Percentiles rank a stretch among this genome's conserved stretches.
phyloP scores from a whole-genome alignment of 768 basidiomycete genomes.

The Auricularia cornea region DNA sequence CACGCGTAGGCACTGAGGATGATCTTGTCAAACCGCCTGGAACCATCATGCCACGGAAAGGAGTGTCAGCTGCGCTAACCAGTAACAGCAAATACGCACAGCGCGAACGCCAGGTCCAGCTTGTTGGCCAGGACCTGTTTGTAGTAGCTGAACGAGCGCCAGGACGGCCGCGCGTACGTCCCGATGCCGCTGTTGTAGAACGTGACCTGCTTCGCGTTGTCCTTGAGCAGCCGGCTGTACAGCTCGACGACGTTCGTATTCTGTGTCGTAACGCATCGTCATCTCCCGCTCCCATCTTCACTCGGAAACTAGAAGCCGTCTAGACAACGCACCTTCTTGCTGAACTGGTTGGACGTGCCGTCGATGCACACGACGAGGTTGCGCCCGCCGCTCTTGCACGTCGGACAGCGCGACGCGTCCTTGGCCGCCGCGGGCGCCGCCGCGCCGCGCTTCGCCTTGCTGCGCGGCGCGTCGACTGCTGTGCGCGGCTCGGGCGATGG shows the following conservation, averaged over 20 bases:
- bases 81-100: not conserved
- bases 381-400: not conserved
- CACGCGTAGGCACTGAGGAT: slow-evolving; percentile 38
- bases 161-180: slow-evolving; percentile 17
- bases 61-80: too few species aligned
- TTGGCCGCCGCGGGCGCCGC: too few species aligned
- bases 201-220: slow-evolving; percentile 13
- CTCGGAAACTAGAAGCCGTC: too few species aligned
- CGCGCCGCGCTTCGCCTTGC: too few species aligned
- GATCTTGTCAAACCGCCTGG: not conserved
- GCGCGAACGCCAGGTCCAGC: slow-evolving; percentile 14
- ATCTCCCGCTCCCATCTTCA: too few species aligned
- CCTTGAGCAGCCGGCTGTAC: slow-evolving; percentile 12
- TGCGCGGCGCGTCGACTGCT: too few species aligned
- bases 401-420: too few species aligned
- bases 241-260: slow-evolving; percentile 26
- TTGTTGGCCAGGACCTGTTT: slow-evolving; percentile 10
- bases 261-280: slow-evolving; percentile 6
- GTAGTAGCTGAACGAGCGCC: slow-evolving; percentile 9
- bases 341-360: slow-evolving; percentile 24
- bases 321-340: slow-evolving; percentile 14
- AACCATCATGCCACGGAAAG: too few species aligned
- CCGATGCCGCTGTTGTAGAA: slow-evolving; percentile 28
- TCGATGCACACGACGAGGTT: slow-evolving; percentile 13
- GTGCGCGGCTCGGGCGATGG: too few species aligned